Conservation (phyloP, 169 alveolate species). For the Ichthyophthirius multifiliis region DNA sequence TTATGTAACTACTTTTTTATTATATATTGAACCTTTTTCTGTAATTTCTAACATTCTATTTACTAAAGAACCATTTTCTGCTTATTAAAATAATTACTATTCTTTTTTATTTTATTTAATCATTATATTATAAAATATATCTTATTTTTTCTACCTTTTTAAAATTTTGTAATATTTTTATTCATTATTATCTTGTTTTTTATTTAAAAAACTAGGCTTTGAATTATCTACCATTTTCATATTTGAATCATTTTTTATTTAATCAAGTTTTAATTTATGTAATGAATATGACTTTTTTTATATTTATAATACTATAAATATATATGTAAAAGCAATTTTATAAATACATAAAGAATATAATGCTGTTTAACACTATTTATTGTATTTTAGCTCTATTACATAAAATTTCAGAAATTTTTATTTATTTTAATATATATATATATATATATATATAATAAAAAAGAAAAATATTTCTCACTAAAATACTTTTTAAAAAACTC, state of each 20-base stretch:
- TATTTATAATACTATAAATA: neutral
- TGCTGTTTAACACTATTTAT: neutral
- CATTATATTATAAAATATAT: neutral
- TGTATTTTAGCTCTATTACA: too few species aligned
- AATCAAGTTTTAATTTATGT: neutral
- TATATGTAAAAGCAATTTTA: neutral
- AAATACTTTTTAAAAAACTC: too few species aligned
- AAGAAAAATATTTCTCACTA: too few species aligned
- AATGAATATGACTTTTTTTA: neutral
- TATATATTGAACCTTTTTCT: neutral
- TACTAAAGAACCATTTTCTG: neutral
- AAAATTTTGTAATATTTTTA: neutral
- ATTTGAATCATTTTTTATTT: neutral
- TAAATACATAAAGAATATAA: neutral
- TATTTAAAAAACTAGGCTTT: neutral
- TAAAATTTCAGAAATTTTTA: too few species aligned
- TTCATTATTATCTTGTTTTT: neutral
- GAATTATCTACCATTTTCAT: neutral
- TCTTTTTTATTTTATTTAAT: neutral
- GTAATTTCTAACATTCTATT: neutral
- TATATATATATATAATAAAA: too few species aligned
- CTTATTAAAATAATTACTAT: neutral
- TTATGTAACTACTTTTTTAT: neutral
- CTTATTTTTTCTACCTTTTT: neutral
- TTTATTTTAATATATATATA: too few species aligned